phyloP scores from a whole-genome alignment of 2,329 filamentous ascomycete species.

The Coniella vitis region DNA sequence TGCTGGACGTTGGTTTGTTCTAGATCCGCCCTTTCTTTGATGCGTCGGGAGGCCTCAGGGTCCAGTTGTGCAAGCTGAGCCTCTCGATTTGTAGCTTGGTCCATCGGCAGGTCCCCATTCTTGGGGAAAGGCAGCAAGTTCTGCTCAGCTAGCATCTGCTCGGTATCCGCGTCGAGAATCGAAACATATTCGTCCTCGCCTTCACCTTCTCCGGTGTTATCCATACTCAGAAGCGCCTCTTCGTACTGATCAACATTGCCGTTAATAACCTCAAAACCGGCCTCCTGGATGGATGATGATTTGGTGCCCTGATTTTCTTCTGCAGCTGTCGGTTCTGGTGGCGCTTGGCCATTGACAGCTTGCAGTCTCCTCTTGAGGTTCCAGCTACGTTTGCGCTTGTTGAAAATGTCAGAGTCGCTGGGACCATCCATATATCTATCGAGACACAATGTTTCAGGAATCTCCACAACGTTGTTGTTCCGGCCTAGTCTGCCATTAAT shows the following conservation, averaged over 20 bases:
- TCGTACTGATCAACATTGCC: constrained; percentile 3
- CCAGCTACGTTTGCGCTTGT: constrained; percentile 66
- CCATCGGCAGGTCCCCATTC: background rate
- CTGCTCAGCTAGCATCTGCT: constrained; percentile 25
- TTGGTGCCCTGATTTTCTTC: background rate
- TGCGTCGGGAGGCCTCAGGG: constrained; percentile 4
- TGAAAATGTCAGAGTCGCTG: constrained; percentile 53
- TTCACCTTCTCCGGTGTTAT: constrained; percentile 6
- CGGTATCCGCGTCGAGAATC: constrained; percentile 16
- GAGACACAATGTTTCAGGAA: constrained; percentile 77
- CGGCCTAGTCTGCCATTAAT: constrained; percentile 52
- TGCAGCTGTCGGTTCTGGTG: background rate
- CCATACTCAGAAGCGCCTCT: constrained; percentile 7
- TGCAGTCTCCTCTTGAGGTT: constrained; percentile 59
- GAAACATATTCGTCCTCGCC: constrained; percentile 16
- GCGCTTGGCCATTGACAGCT: constrained; percentile 34
- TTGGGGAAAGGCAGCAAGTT: constrained; percentile 23
- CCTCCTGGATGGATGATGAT: constrained; percentile 2
- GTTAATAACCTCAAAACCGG: constrained; percentile 11
- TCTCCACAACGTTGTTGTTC: constrained; percentile 67
- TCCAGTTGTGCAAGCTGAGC: constrained; percentile 2
- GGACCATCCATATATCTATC: constrained; percentile 78
- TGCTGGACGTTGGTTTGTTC: constrained; percentile 9
- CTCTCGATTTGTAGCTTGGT: background rate
- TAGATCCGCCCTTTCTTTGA: constrained; percentile 2